phyloP scores from a whole-genome alignment of 306 rosid genomes.

The Gillenia trifoliata region DNA sequence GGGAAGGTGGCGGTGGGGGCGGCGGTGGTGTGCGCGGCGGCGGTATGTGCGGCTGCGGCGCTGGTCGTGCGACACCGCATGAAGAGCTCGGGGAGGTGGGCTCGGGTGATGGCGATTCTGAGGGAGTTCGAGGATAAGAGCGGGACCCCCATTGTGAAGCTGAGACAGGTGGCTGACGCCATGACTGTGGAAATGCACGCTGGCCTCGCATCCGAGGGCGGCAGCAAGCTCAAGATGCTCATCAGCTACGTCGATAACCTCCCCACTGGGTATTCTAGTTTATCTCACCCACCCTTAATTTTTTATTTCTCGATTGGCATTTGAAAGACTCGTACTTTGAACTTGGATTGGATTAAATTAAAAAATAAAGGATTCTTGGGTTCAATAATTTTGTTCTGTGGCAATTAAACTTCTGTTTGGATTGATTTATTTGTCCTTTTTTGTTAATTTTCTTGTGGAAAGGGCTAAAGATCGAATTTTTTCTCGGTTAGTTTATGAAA shows the following conservation, averaged over 20 bases:
- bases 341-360: neutral
- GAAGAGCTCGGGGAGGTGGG: conserved; percentile 57
- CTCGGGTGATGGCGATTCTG: conserved; percentile 41
- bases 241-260: conserved; percentile 88
- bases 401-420: neutral
- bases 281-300: neutral
- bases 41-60: conserved; percentile 77
- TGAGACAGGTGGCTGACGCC: conserved; percentile 74
- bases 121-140: conserved; percentile 67
- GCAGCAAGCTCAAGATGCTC: conserved; percentile 93
- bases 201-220: conserved; percentile 95
- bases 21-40: conserved; percentile 66
- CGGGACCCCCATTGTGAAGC: conserved; percentile 61
- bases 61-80: conserved; percentile 51
- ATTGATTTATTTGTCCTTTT: neutral
- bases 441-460: neutral
- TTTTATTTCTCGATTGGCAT: neutral
- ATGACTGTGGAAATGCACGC: conserved; percentile 96
- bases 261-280: conserved; percentile 64
- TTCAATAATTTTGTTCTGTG: neutral
- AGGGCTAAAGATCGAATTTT: neutral
- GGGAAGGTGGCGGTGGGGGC: conserved; percentile 63
- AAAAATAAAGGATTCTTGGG: neutral
- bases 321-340: neutral
- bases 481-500: neutral